These are phyloP conservation scores for Ustilago vetiveriae DNA, from an alignment of 1,284 basidiomycete genomes.

Conservation along the genomic window DNA sequence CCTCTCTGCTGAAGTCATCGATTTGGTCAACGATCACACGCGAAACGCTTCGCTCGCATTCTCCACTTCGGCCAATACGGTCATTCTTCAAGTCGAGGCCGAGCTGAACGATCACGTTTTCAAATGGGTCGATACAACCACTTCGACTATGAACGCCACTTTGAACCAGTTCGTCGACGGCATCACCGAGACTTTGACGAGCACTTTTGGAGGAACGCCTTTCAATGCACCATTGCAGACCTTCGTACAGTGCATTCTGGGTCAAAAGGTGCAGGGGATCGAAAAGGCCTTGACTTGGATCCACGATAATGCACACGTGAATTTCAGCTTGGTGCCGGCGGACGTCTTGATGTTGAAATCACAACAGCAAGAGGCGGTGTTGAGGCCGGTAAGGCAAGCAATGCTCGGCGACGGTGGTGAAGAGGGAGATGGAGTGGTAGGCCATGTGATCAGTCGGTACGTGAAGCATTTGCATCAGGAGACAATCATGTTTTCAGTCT, in stretches of 20 bases:
- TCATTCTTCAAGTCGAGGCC: slow-evolving; percentile 76
- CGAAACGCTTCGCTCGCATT: slow-evolving; percentile 77
- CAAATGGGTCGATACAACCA: slow-evolving; percentile 93
- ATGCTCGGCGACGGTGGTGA: slow-evolving; percentile 13
- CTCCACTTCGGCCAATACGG: slow-evolving; percentile 78
- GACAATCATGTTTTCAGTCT: slow-evolving; percentile 80
- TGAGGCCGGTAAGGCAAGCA: slow-evolving; percentile 30
- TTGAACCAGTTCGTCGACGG: slow-evolving; percentile 70
- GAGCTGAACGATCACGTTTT: slow-evolving; percentile 80
- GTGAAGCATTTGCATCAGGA: slow-evolving; percentile 79
- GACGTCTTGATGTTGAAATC: slow-evolving; percentile 80
- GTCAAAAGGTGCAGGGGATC: slow-evolving; percentile 84
- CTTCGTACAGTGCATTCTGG: slow-evolving; percentile 77
- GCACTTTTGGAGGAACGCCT: slow-evolving; percentile 76
- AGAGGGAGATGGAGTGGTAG: slow-evolving; percentile 74
- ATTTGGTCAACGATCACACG: slow-evolving; percentile 81
- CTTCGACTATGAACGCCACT: slow-evolving; percentile 79
- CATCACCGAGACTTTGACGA: slow-evolving; percentile 66
- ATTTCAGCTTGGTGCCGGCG: slow-evolving; percentile 79
- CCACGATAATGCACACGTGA: slow-evolving; percentile 82
- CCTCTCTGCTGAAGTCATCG: slow-evolving; percentile 76
- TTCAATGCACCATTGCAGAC: slow-evolving; percentile 51
- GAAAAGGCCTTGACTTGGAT: slow-evolving; percentile 90
- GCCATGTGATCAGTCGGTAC: slow-evolving; percentile 78
- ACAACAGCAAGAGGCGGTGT: slow-evolving; percentile 76